Percentiles rank a stretch among this genome's conserved stretches.
phyloP scores from a whole-genome alignment of 805 yeast species.

The Ogataea angusta region DNA sequence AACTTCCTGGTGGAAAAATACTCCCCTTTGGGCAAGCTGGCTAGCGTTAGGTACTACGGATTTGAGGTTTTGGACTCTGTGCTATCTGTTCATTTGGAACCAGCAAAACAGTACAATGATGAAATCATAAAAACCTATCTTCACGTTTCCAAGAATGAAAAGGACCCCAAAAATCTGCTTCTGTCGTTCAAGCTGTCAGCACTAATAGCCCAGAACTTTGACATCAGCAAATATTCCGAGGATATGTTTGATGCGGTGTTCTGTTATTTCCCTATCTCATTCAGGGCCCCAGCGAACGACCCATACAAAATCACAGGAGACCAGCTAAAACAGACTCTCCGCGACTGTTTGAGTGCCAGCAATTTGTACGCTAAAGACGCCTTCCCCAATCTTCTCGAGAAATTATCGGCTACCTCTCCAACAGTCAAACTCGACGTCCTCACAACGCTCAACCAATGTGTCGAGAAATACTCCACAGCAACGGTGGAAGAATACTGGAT shows the following conservation, averaged over 20 bases:
- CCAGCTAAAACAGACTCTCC: slow-evolving; percentile 61
- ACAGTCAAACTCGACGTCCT: slow-evolving; percentile 72
- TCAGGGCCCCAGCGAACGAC: slow-evolving; percentile 87
- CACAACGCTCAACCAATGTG: slow-evolving; percentile 54
- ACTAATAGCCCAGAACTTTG: slow-evolving; percentile 41
- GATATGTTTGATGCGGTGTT: slow-evolving; percentile 84
- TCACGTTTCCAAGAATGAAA: slow-evolving; percentile 78
- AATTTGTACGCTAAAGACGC: slow-evolving; percentile 65
- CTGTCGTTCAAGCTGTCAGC: slow-evolving; percentile 59
- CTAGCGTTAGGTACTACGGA: slow-evolving; percentile 57
- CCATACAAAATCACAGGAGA: slow-evolving; percentile 77
- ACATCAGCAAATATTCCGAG: slow-evolving; percentile 44
- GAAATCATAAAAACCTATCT: slow-evolving; percentile 55
- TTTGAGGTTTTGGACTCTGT: slow-evolving; percentile 47
- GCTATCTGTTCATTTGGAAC: slow-evolving; percentile 29
- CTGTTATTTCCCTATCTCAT: slow-evolving; percentile 95
- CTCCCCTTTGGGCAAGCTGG: slow-evolving; percentile 55
- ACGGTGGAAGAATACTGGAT: slow-evolving; percentile 61
- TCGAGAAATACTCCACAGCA: slow-evolving; percentile 47
- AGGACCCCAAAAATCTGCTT: slow-evolving; percentile 87
- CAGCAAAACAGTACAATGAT: slow-evolving; percentile 32
- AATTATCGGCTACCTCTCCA: slow-evolving; percentile 72
- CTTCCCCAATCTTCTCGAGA: slow-evolving; percentile 74
- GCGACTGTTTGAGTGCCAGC: slow-evolving; percentile 61
- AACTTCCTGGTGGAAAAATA: slow-evolving; percentile 38